These are phyloP conservation scores for Calonectria pteridis DNA, from an alignment of 2,329 filamentous ascomycete species.

Conservation along the genomic window DNA sequence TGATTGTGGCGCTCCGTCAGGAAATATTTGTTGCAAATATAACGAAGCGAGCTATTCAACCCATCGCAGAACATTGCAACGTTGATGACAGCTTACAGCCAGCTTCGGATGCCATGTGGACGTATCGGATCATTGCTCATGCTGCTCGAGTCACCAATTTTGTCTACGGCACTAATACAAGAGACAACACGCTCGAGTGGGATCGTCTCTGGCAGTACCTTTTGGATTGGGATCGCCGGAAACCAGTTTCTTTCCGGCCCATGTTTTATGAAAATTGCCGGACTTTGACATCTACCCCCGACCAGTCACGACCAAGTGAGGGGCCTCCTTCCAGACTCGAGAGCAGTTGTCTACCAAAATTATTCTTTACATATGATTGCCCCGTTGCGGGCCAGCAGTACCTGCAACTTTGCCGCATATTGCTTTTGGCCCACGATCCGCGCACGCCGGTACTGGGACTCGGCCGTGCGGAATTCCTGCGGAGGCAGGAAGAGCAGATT, in stretches of 20 bases:
- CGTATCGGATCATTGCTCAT: neutral
- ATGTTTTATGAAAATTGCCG: neutral
- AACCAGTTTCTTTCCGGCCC: neutral
- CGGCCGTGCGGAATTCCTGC: neutral
- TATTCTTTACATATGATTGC: neutral
- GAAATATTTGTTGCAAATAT: neutral
- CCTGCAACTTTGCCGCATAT: neutral
- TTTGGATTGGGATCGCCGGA: neutral
- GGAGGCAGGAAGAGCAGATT: neutral
- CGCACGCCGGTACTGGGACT: neutral
- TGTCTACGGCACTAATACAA: neutral
- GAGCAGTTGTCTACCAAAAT: neutral
- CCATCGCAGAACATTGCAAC: neutral
- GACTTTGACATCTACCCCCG: too few relatives aligned
- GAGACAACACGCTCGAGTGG: neutral
- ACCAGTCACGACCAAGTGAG: neutral
- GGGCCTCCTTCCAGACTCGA: neutral
- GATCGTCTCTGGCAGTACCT: neutral
- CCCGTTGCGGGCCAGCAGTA: neutral
- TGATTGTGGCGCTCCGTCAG: constrained; percentile 1
- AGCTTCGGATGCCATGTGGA: neutral
- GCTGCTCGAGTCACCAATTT: neutral
- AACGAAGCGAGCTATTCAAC: neutral
- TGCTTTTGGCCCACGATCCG: constrained; percentile 6
- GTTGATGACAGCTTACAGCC: neutral